These are phyloP conservation scores for Boletus insuetus DNA, from an alignment of 768 basidiomycete species.

Conservation along the genomic window DNA sequence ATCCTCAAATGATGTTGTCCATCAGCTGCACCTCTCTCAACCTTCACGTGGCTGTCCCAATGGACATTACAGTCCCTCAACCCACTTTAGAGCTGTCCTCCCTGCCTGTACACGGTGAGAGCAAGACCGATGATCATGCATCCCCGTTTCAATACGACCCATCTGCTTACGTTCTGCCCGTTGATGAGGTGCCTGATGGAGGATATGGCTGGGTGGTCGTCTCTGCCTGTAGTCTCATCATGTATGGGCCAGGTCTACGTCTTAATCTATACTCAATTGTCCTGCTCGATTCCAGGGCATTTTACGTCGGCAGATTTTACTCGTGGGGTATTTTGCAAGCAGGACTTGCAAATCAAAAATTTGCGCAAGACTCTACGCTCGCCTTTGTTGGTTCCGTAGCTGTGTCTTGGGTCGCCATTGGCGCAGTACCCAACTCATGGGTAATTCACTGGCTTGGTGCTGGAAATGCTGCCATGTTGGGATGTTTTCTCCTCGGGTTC, in stretches of 20 bases:
- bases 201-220: slow-evolving; percentile 35
- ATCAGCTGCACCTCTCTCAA: neutral
- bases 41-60: neutral
- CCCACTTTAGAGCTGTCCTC: neutral
- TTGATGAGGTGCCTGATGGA: slow-evolving; percentile 25
- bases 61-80: neutral
- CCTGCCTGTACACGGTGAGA: neutral
- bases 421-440: slow-evolving; percentile 28
- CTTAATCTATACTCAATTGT: neutral
- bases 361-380: slow-evolving; percentile 24
- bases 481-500: slow-evolving; percentile 28
- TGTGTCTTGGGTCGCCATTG: slow-evolving; percentile 28
- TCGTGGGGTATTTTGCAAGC: slow-evolving; percentile 34
- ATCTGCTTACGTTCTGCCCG: neutral
- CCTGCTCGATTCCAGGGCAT: slow-evolving; percentile 18
- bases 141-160: neutral
- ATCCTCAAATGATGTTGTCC: neutral
- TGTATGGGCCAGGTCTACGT: slow-evolving; percentile 14
- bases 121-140: neutral
- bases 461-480: slow-evolving; percentile 27
- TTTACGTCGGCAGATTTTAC: slow-evolving; percentile 25
- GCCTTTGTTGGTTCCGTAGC: slow-evolving; percentile 34
- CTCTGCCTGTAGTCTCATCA: slow-evolving; percentile 26
- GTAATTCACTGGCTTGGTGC: slow-evolving; percentile 31
- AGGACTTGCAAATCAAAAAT: slow-evolving; percentile 23